Percentiles rank a stretch among this genome's conserved stretches.
Conservation (phyloP, 164 flowering plant genomes). For the Kingdonia uniflora region DNA sequence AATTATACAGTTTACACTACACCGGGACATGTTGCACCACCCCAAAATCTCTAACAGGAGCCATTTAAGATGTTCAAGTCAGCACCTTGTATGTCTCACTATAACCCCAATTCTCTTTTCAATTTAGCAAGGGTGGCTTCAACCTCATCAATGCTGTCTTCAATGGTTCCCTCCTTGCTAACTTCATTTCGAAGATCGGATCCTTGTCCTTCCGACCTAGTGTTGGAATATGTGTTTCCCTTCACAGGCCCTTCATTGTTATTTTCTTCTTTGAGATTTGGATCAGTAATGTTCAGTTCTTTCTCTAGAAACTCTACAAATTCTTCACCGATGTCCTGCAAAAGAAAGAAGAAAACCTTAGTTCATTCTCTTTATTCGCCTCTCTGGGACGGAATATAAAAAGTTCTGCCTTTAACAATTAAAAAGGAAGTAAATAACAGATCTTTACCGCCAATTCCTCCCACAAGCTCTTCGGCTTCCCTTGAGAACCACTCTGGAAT, state of each 20-base stretch:
- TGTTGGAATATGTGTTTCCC: conserved; percentile 12
- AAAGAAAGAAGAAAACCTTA: not conserved
- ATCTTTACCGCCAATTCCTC: conserved; percentile 72
- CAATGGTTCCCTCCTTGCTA: conserved; percentile 33
- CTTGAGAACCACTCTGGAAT: conserved; percentile 60
- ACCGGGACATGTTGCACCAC: too few relatives aligned
- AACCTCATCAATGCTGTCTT: conserved; percentile 68
- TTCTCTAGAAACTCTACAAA: conserved; percentile 94
- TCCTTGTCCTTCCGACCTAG: conserved; percentile 15
- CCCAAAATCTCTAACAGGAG: too few relatives aligned
- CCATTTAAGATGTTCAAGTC: too few relatives aligned
- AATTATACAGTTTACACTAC: too few relatives aligned
- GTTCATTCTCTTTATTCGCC: too few relatives aligned
- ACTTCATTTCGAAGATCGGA: conserved; percentile 11
- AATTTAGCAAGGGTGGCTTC: conserved; percentile 80
- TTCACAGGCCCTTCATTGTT: conserved; percentile 13
- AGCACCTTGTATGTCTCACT: not conserved
- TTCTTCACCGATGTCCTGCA: conserved; percentile 93
- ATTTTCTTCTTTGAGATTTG: conserved; percentile 17
- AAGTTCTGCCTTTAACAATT: too few relatives aligned
- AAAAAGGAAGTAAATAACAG: not conserved
- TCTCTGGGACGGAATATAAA: too few relatives aligned
- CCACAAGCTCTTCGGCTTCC: conserved; percentile 88
- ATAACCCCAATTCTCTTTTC: conserved; percentile 72
- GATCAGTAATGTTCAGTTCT: conserved; percentile 70